Base-by-base conservation (phyloP, 495 filamentous ascomycete genomes). In the Bacidia gigantensis region DNA sequence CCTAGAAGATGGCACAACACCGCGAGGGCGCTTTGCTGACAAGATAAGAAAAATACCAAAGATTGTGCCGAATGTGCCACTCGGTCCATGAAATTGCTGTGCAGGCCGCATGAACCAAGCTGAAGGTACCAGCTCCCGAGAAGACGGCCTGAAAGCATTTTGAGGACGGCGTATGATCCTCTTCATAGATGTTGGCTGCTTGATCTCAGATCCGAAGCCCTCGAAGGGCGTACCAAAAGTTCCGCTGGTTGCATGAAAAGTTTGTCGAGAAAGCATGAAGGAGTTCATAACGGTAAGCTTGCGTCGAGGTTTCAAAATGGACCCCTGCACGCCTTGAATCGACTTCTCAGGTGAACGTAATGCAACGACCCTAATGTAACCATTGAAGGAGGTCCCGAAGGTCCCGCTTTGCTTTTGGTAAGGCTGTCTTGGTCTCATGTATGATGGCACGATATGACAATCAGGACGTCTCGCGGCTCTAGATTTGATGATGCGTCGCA, bases 41-140 rank as follows among this genome's bases (percentile, higher is more conserved):
- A 18, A 5, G 7, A 9, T 17, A 44, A 38, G 14, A 1, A 50
- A n/a, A 21, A 21, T 26, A 38, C 11, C 26, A 32, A 50, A 50
- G 24, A 14, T 50, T 5, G 47, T 20, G n/a, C 47, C 64, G 54
- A 76, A 78, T 10, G 73, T 78, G 14, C 74, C 73, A 39, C 56
- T 68, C 5, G 47, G 41, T 1, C 58, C 18, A 49, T 76, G 61
- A 56, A 74, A 73, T 2, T 47, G 42, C 32, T 76, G 70, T 21
- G 56, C 58, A 5, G 74, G 68, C 50, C 72, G 66, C 68, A 75
- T 75, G 38, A 74, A 53, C 32, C 25, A 50, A 5, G 47, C 9
- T 44, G 41, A 9, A 9, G 41, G 20, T 9, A 5, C 17, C 41
- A 18, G 5, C 29, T 35, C 14, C 14, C 29, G 29, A 35, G 5